Evolutionary conservation across 2,329 filamentous ascomycete species (phyloP), one percentile per base, ranked within the genome.

Genomic region (Sphaerulina populicola): DNA sequence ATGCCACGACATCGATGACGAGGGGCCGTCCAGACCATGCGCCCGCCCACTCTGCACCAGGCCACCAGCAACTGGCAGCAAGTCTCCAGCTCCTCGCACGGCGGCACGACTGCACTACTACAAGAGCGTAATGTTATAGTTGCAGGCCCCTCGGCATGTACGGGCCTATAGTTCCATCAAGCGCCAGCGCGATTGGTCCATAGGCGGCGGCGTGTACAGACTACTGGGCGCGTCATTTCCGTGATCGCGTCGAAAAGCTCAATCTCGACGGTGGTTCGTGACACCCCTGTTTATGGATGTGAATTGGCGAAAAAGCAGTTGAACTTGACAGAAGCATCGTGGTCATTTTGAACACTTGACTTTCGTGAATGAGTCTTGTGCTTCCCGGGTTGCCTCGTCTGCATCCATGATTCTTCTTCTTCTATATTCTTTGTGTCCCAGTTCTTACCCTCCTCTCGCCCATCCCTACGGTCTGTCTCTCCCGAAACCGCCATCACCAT

Each of bases 251-350:
- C 42, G 27, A 44, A 30, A 18, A 44, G 31, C 12, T 14, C 47
- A 49, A 49, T 42, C 43, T 42, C 36, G 9, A 27, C 5, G 29
- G 30, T 53, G 51, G 51, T 53, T 49, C 51, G 51, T 53, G 43
- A 42, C 51, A 51, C 40, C 47, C 52, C 39, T 47, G 51, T 46
- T 47, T 50, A 51, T 51, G 47, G 52, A 54, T 47, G 50, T 40
- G 31, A 30, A 42, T 29, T 36, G 37, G 27, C 46, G 29, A 29
- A 33, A 27, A 30, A 18, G 18, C 18, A 18, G 18, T 18, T 18
- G 38, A 14, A 27, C 10, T 23, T 8, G 30, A 41, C 45, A 37
- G 37, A 36, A 37, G 45, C 21, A 48, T 41, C 37, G 45, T 41
- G 27, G 45, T 35, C 37, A 33, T 27, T 27, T 23, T 18, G 44